Evolutionary conservation across 2,329 filamentous ascomycete genomes (phyloP).

Genomic region (Tothia fuscella): DNA sequence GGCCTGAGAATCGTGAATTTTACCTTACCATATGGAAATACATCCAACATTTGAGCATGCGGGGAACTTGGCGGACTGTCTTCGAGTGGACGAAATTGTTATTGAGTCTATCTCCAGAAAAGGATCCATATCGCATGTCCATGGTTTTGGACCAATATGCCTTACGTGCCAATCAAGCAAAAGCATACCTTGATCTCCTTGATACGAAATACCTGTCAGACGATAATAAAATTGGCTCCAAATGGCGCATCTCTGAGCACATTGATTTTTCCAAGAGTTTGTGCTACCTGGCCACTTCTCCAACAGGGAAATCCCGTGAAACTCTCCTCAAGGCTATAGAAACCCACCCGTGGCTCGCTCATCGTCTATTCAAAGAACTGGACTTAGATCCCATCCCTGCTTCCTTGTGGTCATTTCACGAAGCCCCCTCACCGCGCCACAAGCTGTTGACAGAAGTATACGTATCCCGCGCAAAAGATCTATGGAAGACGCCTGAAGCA

Average conservation of each 20-base stretch:
- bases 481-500: constrained; percentile 73
- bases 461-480: constrained; percentile 60
- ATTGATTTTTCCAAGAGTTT: no score
- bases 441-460: constrained; percentile 66
- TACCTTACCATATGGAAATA: constrained; percentile 87
- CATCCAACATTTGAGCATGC: constrained; percentile 70
- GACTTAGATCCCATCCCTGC: constrained; percentile 64
- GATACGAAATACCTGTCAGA: constrained; percentile 20
- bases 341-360: constrained; percentile 73
- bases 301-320: constrained; percentile 51
- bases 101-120: constrained; percentile 55
- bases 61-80: constrained; percentile 87
- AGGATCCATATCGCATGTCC: constrained; percentile 73
- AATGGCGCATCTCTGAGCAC: neutral
- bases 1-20: constrained; percentile 83
- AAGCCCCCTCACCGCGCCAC: constrained; percentile 26
- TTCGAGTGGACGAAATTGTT: constrained; percentile 89
- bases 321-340: constrained; percentile 57
- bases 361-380: constrained; percentile 66
- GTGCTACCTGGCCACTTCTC: constrained; percentile 60
- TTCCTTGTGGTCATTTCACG: constrained; percentile 44
- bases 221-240: neutral
- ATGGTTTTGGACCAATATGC: constrained; percentile 76
- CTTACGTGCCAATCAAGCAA: constrained; percentile 64
- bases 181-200: constrained; percentile 63